A percentile compares a stretch with the other conserved stretches of the same genome.
phyloP scores from a whole-genome alignment of 1,284 basidiomycete species.

The Boletus hoseneyae region DNA sequence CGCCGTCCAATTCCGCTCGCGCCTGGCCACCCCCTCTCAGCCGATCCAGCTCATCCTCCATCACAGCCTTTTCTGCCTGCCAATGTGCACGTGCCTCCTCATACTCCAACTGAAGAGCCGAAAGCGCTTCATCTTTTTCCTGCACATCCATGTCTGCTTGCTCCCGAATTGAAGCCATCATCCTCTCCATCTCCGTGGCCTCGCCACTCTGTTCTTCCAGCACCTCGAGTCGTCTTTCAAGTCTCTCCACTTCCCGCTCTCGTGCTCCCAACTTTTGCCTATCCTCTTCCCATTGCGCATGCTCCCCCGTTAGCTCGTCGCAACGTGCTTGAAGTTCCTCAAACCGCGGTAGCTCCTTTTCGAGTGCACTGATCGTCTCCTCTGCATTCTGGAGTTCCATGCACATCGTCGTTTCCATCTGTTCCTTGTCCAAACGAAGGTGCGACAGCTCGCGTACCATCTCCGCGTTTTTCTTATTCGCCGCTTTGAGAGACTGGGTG shows the following conservation, averaged over 20 bases:
- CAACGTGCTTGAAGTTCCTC: constrained; percentile 52
- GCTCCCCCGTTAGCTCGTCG: constrained; percentile 48
- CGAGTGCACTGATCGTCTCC: constrained; percentile 57
- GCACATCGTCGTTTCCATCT: constrained; percentile 57
- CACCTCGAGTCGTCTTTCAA: constrained; percentile 44
- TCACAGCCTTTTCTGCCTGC: constrained; percentile 48
- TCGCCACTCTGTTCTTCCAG: constrained; percentile 46
- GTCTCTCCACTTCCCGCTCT: constrained; percentile 42
- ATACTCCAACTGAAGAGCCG: constrained; percentile 46
- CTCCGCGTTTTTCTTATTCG: constrained; percentile 59
- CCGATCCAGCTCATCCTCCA: constrained; percentile 51
- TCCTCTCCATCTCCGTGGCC: constrained; percentile 38
- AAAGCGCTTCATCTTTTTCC: constrained; percentile 48
- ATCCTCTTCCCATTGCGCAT: constrained; percentile 54
- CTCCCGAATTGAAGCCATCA: constrained; percentile 37
- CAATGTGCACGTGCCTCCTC: constrained; percentile 55
- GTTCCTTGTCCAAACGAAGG: constrained; percentile 59
- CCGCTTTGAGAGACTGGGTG: constrained; percentile 51
- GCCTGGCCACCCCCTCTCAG: constrained; percentile 31
- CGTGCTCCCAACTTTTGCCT: constrained; percentile 43
- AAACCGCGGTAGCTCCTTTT: constrained; percentile 58
- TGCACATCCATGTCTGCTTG: constrained; percentile 36
- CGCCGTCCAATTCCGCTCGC: constrained; percentile 48
- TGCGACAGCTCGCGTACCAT: constrained; percentile 58
- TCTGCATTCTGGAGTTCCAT: constrained; percentile 64